A percentile compares a stretch with the other conserved stretches of the same genome.
These are phyloP conservation scores for Neostapfia colusana DNA, from an alignment of 176 grass and related monocot species.

Conservation along the genomic window DNA sequence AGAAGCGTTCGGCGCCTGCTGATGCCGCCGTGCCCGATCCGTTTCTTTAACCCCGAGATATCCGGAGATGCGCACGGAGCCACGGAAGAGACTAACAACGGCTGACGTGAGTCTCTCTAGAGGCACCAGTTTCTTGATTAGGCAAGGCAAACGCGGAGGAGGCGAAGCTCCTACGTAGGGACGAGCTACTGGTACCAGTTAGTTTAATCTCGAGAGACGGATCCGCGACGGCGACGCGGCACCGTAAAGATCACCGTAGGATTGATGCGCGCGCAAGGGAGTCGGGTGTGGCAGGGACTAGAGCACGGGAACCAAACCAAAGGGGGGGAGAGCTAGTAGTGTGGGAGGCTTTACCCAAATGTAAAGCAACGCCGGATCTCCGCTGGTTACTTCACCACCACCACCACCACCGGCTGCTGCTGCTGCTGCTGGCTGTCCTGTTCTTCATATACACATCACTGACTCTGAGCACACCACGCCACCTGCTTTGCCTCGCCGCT, in stretches of 20 bases:
- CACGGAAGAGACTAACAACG: neutral
- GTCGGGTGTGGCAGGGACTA: conserved; percentile 46
- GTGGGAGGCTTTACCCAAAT: conserved; percentile 52
- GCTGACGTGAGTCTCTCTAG: neutral
- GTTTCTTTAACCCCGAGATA: conserved; percentile 11
- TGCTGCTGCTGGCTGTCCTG: neutral
- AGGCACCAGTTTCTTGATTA: neutral
- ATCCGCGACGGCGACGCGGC: conserved; percentile 43
- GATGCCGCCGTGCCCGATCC: neutral
- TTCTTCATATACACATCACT: neutral
- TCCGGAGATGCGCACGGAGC: conserved; percentile 1
- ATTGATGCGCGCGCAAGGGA: conserved; percentile 41
- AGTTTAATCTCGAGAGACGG: no score
- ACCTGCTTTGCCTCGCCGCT: neutral
- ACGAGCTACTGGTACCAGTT: neutral
- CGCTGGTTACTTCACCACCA: conserved; percentile 19
- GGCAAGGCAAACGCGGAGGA: neutral
- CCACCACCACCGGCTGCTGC: no score
- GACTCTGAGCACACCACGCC: conserved; percentile 22
- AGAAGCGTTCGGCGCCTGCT: conserved; percentile 7
- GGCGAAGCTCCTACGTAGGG: neutral
- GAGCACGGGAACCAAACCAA: neutral
- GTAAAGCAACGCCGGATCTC: conserved; percentile 40
- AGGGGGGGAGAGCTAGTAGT: neutral
- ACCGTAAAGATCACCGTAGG: conserved; percentile 29